Conservation (phyloP, 805 yeast genomes). For the Candida parachauliodes region DNA sequence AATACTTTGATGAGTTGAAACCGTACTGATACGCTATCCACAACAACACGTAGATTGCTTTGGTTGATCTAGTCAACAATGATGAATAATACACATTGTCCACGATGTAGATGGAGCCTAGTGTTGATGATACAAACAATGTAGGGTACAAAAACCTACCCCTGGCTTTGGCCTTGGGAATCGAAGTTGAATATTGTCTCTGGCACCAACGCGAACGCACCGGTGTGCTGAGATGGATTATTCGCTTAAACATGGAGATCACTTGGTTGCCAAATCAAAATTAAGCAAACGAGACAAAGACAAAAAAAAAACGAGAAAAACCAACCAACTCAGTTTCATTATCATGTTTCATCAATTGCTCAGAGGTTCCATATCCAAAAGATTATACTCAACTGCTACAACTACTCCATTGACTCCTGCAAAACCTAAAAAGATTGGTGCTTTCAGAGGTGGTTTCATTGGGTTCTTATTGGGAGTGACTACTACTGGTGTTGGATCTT, state of each 20-base stretch:
- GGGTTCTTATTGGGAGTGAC: constrained; percentile 81
- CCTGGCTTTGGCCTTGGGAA: too few species aligned
- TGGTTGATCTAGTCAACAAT: constrained; percentile 46
- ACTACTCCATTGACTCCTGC: constrained; percentile 16
- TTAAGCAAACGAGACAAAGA: constrained; percentile 5
- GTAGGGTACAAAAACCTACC: constrained; percentile 4
- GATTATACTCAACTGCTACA: constrained; percentile 22
- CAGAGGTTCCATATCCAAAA: constrained; percentile 9
- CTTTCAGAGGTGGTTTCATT: constrained; percentile 50
- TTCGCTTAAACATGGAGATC: too few species aligned
- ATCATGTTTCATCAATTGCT: constrained; percentile 16
- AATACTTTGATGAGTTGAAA: constrained; percentile 37
- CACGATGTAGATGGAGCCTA: constrained; percentile 11
- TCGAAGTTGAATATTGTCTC: too few species aligned
- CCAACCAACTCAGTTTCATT: not conserved
- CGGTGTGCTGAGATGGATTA: too few species aligned
- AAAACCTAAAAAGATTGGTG: constrained; percentile 34
- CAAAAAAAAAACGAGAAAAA: not conserved
- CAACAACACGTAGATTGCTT: constrained; percentile 46
- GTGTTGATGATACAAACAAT: constrained; percentile 7
- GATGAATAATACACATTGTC: constrained; percentile 36
- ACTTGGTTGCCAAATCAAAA: constrained; percentile 4
- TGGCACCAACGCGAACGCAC: too few species aligned
- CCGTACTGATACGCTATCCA: constrained; percentile 59
- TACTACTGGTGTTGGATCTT: constrained; percentile 69